These are phyloP conservation scores for Didymella pinodella DNA, from an alignment of 2,329 filamentous ascomycete genomes.

Conservation along the genomic window DNA sequence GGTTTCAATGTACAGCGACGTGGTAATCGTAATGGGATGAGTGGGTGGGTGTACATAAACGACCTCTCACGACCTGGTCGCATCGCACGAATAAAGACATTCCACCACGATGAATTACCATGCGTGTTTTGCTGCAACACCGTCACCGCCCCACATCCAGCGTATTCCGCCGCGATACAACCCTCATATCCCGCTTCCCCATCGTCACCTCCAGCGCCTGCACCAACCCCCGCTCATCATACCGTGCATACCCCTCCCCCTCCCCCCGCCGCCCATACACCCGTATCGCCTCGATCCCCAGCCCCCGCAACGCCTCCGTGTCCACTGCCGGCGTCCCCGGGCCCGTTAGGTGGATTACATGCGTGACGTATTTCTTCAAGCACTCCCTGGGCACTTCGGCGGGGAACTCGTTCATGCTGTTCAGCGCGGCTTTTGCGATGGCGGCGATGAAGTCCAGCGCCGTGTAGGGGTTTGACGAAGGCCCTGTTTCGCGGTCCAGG, in stretches of 20 bases:
- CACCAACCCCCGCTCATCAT: constrained; percentile 77
- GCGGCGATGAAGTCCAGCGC: constrained; percentile 84
- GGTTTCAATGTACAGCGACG: constrained; percentile 14
- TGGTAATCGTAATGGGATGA: constrained; percentile 21
- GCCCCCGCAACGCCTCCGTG: constrained; percentile 64
- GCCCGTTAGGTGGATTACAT: constrained; percentile 81
- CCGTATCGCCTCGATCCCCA: constrained; percentile 80
- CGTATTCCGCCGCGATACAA: constrained; percentile 67
- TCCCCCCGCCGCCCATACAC: constrained; percentile 75
- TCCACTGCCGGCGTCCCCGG: constrained; percentile 75
- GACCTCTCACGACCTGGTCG: constrained; percentile 10
- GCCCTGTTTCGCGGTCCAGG: constrained; percentile 86
- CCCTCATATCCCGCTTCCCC: constrained; percentile 67
- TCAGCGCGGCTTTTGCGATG: constrained; percentile 70
- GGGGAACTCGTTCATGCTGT: constrained; percentile 57
- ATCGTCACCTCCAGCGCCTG: constrained; percentile 81
- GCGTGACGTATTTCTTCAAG: constrained; percentile 71
- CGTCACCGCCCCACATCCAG: constrained; percentile 22
- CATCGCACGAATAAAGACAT: constrained; percentile 1
- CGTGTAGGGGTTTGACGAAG: constrained; percentile 68
- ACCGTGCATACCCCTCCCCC: constrained; percentile 66
- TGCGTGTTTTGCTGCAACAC: no score
- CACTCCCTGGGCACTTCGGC: no score
- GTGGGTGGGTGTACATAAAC: constrained; percentile 11
- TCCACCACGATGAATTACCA: background rate